Conservation (phyloP, 2,329 filamentous ascomycete species). For the Fusarium sp. region DNA sequence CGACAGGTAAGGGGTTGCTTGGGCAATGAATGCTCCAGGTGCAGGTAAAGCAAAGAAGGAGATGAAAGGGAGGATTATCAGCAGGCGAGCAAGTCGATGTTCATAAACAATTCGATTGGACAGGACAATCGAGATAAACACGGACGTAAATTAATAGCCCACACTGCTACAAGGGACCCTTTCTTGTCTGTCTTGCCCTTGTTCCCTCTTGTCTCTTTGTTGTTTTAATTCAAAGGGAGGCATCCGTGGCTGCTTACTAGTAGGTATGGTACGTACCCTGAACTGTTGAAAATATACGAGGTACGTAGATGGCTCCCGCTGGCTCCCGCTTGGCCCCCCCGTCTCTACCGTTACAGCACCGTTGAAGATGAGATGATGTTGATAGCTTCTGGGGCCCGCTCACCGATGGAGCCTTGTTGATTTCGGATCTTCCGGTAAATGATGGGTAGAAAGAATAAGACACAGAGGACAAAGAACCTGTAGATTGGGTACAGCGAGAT, state of each 20-base stretch:
- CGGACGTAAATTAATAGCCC: slow-evolving; percentile 1
- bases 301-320: slow-evolving; percentile 17
- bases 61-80: slow-evolving; percentile 7
- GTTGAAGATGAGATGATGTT: slow-evolving; percentile 23
- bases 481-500: background rate
- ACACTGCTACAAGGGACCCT: slow-evolving; percentile 8
- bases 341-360: slow-evolving; percentile 26
- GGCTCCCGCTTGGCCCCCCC: slow-evolving; percentile 26
- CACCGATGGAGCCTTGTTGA: background rate
- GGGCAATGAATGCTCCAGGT: slow-evolving; percentile 12
- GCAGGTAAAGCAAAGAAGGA: background rate
- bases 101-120: slow-evolving; percentile 1
- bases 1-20: slow-evolving; percentile 20
- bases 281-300: background rate
- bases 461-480: background rate
- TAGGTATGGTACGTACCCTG: slow-evolving; percentile 6
- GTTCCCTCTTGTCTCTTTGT: slow-evolving; percentile 6
- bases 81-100: background rate
- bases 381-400: slow-evolving; percentile 4
- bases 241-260: slow-evolving; percentile 9
- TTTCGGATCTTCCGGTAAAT: slow-evolving; percentile 4
- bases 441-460: background rate
- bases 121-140: slow-evolving; percentile 20
- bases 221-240: slow-evolving; percentile 18
- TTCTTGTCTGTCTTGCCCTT: slow-evolving; percentile 4